Evolutionary conservation across 2,329 filamentous ascomycete species (phyloP), one percentile per base, ranked within the genome.

Genomic region (Cercospora beticola): DNA sequence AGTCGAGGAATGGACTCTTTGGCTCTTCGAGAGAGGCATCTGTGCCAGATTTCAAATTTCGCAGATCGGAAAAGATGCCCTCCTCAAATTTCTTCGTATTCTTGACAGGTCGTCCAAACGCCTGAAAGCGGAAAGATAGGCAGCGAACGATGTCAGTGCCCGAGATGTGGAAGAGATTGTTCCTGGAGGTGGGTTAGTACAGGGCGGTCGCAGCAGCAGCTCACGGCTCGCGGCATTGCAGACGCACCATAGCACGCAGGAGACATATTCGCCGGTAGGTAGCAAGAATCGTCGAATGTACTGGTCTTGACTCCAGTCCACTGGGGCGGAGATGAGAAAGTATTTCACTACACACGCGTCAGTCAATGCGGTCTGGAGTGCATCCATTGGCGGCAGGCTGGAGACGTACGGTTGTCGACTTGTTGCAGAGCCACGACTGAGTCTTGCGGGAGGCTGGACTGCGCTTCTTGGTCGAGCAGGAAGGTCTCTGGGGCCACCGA

Each of bases 31-130:
- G 89, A 52, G 95, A 97, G 60, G 95, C 95, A 85, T 99, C 95
- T 76, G 94, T 98, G 73, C 95, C 95, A 26, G 95, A 97, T 84
- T 99, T 99, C 75, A 99, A 87, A 81, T 99, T 99, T 81, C 95
- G 92, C 80, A 99, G 85, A 80, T 99, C 95, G 54, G 95, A 99
- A 83, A 99, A 99, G 82, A 99, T 98, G 75, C 95, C 95, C 82
- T 99, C 95, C 82, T 99, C 95, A 79, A 99, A 99, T 83, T 99
- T 99, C 86, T 99, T 99, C 49, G 94, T 96, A 85, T 99, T 99
- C 87, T 97, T 98, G 70, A 99, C 95, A 0, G 95, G 95, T 67
- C 95, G 92, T 76, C 95, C 95, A 79, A 99, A 99, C 62, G 95
- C 95, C 84, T 98, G 95, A 84, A 99, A 99, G 79, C 95, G 88